A percentile compares a stretch with the other conserved stretches of the same genome.
phyloP scores from a whole-genome alignment of 1,284 basidiomycete genomes.

The Boletus semigastroideus region DNA sequence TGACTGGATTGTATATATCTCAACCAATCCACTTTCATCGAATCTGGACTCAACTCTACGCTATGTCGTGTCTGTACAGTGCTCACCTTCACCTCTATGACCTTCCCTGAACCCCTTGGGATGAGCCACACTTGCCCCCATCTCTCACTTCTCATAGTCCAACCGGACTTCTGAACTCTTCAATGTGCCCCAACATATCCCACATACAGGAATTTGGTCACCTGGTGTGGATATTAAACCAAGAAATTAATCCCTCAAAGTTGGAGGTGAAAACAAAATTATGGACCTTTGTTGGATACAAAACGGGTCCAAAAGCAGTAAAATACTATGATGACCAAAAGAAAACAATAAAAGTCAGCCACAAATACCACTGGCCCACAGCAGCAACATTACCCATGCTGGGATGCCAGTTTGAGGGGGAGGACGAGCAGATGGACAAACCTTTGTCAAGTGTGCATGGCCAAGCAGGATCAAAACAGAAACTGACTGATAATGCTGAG shows the following conservation, averaged over 20 bases:
- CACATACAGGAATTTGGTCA: not conserved
- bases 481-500: too few relatives aligned
- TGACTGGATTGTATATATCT: too few relatives aligned
- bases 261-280: not conserved
- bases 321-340: not conserved
- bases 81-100: too few relatives aligned
- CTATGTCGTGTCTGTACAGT: too few relatives aligned
- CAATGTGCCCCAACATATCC: not conserved
- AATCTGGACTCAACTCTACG: too few relatives aligned
- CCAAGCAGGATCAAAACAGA: too few relatives aligned
- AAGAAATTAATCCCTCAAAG: not conserved
- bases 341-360: not conserved
- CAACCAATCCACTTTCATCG: too few relatives aligned
- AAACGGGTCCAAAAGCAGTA: not conserved
- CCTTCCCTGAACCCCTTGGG: too few relatives aligned
- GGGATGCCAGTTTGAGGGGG: not conserved
- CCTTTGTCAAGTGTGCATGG: not conserved
- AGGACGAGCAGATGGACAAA: not conserved
- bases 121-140: too few relatives aligned
- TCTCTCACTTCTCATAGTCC: too few relatives aligned
- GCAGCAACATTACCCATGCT: too few relatives aligned
- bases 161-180: too few relatives aligned
- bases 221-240: not conserved
- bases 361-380: not conserved
- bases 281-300: not conserved